Percentiles rank a stretch among this genome's conserved stretches.
These are phyloP conservation scores for Leccinum longicurvipes DNA, from an alignment of 768 basidiomycete genomes.

Conservation along the genomic window DNA sequence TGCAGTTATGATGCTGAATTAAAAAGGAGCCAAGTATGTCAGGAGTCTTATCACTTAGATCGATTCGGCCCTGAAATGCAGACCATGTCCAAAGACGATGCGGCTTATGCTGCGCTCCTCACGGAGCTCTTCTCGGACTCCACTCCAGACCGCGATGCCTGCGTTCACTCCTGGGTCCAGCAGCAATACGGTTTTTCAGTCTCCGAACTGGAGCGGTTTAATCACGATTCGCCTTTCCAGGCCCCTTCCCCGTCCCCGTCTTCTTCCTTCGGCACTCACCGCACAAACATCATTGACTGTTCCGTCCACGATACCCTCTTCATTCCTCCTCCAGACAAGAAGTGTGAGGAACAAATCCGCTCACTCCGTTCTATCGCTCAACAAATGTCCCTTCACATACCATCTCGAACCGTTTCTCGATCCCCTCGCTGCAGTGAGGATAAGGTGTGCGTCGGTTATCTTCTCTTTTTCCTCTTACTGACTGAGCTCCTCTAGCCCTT, in stretches of 20 bases:
- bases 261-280: slow-evolving; percentile 29
- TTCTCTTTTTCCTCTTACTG: background rate
- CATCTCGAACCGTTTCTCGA: background rate
- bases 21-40: slow-evolving; percentile 14
- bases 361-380: slow-evolving; percentile 35
- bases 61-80: slow-evolving; percentile 7
- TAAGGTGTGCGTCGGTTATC: slow-evolving; percentile 4
- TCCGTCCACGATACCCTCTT: slow-evolving; percentile 35
- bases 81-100: slow-evolving; percentile 31
- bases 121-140: slow-evolving; percentile 25
- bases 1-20: no score
- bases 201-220: slow-evolving; percentile 14
- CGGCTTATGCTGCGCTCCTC: slow-evolving; percentile 28
- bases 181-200: slow-evolving; percentile 36
- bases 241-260: slow-evolving; percentile 29
- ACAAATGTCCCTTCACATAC: slow-evolving; percentile 32
- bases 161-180: slow-evolving; percentile 34
- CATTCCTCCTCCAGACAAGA: slow-evolving; percentile 23
- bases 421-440: slow-evolving; percentile 1
- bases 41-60: background rate
- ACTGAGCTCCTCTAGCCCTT: slow-evolving; percentile 13
- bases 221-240: background rate
- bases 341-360: slow-evolving; percentile 27
- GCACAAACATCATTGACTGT: slow-evolving; percentile 13
- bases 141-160: slow-evolving; percentile 21